Base-by-base conservation (phyloP, 768 basidiomycete species). In the Boletus vermiculosoides region DNA sequence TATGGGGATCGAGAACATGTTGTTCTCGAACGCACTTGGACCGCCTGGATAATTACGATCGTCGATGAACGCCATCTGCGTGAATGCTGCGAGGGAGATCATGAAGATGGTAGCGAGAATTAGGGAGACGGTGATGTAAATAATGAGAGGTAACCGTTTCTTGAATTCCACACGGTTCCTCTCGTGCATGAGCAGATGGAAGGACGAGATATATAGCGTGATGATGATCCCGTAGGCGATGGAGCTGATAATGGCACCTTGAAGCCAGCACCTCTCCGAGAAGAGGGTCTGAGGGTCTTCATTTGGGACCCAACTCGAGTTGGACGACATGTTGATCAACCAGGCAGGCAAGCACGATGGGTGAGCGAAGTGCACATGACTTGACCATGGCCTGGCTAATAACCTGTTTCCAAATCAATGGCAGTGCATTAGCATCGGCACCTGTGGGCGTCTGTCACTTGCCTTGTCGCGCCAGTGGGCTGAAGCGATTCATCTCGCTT, bases 41-140 rank as follows among this genome's bases (percentile, higher is more conserved):
- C 74, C 73, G 1, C 71, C 71, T 0, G 69, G 69, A 33, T 64
- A 74, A 44, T 71, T 61, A 9, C 74, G 66, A 46, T 66, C 50
- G 45, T 75, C 67, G 48, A 75, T 66, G 48, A 73, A 74, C 0
- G 63, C 56, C 52, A 70, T 58, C 30, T 71, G 69, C 0, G 62
- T 62, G 40, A 72, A 66, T 20, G 65, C 53, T 3, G 64, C 50
- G 10, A 63, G 56, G 6, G 57, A 36, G 15, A 51, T n/a, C 56
- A 66, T 52, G 41, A 58, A 68, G 20, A 68, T 30, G 3, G 67
- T 69, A 0, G 47, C 48, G 20, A 63, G 40, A 9, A 55, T 15
- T 51, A 63, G 47, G 11, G 48, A 13, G 39, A 52, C 5, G 30
- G 48, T 50, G n/a, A 63, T 52, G 44, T 53, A 63, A n/a, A 63